Conservation (phyloP, 2,329 filamentous ascomycete genomes). For the Chaetomiaceae sp. region DNA sequence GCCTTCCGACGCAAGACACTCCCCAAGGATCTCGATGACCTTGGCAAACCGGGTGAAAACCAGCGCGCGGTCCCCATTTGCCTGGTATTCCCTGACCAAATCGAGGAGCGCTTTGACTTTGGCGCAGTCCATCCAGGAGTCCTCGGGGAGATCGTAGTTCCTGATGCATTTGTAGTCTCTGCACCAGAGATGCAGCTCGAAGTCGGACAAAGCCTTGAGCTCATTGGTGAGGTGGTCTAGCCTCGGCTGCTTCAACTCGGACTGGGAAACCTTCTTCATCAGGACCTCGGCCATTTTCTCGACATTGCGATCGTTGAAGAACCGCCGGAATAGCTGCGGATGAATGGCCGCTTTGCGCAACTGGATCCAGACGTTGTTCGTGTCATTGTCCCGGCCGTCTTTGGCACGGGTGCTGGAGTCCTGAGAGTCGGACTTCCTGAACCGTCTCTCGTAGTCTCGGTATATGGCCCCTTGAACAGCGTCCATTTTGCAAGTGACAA, state of each 20-base stretch:
- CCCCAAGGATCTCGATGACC: conserved; percentile 83
- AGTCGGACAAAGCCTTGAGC: conserved; percentile 57
- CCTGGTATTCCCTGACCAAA: conserved; percentile 67
- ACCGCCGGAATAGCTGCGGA: conserved; percentile 76
- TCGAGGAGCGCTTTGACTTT: conserved; percentile 80
- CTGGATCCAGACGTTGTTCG: conserved; percentile 78
- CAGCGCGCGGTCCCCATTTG: conserved; percentile 79
- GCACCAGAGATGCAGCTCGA: conserved; percentile 63
- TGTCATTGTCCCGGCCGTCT: conserved; percentile 49
- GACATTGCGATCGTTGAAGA: conserved; percentile 72
- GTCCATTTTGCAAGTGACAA: conserved; percentile 79
- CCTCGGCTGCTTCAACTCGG: conserved; percentile 49
- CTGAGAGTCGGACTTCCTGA: conserved; percentile 58
- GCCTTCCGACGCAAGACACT: conserved; percentile 67
- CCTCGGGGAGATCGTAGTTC: conserved; percentile 49
- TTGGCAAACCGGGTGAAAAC: conserved; percentile 93
- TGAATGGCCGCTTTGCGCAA: conserved; percentile 90
- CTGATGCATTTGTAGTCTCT: conserved; percentile 54
- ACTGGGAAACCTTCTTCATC: conserved; percentile 61
- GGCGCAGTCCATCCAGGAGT: conserved; percentile 61
- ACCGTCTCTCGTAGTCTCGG: conserved; percentile 57
- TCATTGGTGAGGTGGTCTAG: conserved; percentile 52
- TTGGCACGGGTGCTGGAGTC: conserved; percentile 54
- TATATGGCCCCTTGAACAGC: conserved; percentile 70
- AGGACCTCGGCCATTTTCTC: conserved; percentile 73